These are phyloP conservation scores for Medicago truncatula DNA, from an alignment of 306 rosid genomes.

Conservation along the genomic window DNA sequence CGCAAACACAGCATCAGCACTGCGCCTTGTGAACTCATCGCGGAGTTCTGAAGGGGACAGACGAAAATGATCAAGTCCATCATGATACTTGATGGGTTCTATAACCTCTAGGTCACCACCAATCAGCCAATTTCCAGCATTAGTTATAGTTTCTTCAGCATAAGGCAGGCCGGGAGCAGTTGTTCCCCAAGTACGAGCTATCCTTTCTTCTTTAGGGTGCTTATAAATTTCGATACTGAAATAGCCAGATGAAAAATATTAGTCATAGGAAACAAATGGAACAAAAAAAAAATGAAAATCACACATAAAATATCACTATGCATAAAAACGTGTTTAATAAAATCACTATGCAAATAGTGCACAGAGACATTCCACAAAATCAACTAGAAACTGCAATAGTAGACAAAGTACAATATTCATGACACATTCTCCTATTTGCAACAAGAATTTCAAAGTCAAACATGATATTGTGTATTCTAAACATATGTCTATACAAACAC, in stretches of 20 bases:
- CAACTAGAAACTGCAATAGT: constrained; percentile 28
- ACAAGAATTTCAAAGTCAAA: constrained; percentile 30
- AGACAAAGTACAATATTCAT: not conserved
- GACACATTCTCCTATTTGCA: constrained; percentile 10
- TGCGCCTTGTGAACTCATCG: constrained; percentile 76
- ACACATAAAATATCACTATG: not conserved
- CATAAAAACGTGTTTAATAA: not conserved
- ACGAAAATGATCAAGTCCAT: constrained; percentile 93
- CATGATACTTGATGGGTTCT: constrained; percentile 81
- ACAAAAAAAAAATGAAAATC: not conserved
- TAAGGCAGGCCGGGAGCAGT: constrained; percentile 91
- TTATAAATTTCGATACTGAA: constrained; percentile 91
- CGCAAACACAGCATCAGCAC: constrained; percentile 97
- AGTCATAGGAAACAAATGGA: constrained; percentile 33
- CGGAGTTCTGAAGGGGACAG: constrained; percentile 90
- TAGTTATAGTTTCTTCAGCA: constrained; percentile 78
- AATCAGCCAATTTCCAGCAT: constrained; percentile 92
- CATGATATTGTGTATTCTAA: constrained; percentile 4
- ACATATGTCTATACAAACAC: constrained; percentile 10
- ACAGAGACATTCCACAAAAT: constrained; percentile 4
- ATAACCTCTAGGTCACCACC: constrained; percentile 98
- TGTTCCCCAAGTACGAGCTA: constrained; percentile 97
- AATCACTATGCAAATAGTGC: not conserved
- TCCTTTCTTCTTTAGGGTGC: constrained; percentile 96
- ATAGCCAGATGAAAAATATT: constrained; percentile 36